Evolutionary conservation across 306 rosid species (phyloP), one percentile per base, ranked within the genome.

Genomic region (Hippophae gyantsensis): DNA sequence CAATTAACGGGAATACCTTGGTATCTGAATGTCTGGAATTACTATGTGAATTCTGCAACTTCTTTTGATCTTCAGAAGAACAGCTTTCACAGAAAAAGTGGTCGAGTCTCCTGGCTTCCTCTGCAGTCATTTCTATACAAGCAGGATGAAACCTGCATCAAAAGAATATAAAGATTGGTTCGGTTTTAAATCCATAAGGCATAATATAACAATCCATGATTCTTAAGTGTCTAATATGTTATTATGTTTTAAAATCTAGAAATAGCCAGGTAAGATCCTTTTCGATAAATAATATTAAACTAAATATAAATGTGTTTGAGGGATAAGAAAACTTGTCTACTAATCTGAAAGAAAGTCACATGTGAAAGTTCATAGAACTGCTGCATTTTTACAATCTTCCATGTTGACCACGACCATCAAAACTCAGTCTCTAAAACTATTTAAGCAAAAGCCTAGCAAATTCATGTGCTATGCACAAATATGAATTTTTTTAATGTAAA

Each of bases 91-190:
- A 93, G 63, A 73, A 93, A 80, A 93, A 93, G 79, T 84, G 86
- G 52, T 93, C 97, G 23, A 93, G 89, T 76, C 89, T 76, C 69
- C 84, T 67, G 45, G 99, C 97, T 77, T 93, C 97, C 80, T 93
- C 94, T 52, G 72, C 81, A 57, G 86, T 81, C 99, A 93, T 93
- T 86, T 93, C 95, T 84, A 93, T 86, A 82, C 99, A 93, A 72
- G 86, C 85, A 79, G 99, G 99, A 74, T 93, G 99, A 74, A 93
- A 93, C 99, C 99, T 93, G 87, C 73, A 92, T 76, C 72, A 85
- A 76, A 59, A 76, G 70, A 53, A 71, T 61, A 60, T 71, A 64
- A 80, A 78, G 58, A 75, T 52, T 57, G 59, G 65, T 74, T 72
- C 58, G 57, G 52, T 51, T 63, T 56, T 69, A 66, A 63, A 18